phyloP scores from a whole-genome alignment of 2,329 filamentous ascomycete species.

The Onygenales sp. region DNA sequence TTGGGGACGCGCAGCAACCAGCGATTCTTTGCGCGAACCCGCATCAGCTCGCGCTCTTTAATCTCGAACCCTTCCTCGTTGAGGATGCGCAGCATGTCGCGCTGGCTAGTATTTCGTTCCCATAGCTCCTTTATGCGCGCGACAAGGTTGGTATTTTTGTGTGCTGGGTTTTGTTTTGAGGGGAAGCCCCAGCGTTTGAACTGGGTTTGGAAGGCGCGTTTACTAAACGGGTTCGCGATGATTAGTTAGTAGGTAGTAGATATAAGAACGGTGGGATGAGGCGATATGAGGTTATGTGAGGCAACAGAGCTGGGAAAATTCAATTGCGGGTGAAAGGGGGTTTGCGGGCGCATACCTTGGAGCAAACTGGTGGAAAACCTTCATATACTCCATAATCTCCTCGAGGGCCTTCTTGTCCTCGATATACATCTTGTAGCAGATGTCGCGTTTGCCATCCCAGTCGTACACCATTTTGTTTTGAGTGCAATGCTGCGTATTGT shows the following conservation, averaged over 20 bases:
- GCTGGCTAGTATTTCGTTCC: slow-evolving; percentile 62
- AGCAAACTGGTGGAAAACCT: slow-evolving; percentile 53
- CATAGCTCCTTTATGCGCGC: slow-evolving; percentile 66
- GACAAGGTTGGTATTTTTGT: slow-evolving; percentile 59
- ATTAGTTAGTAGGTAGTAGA: neutral
- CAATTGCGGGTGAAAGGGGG: neutral
- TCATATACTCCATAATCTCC: slow-evolving; percentile 66
- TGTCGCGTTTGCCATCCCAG: slow-evolving; percentile 57
- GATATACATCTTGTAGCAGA: slow-evolving; percentile 65
- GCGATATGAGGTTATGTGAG: neutral
- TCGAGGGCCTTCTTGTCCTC: slow-evolving; percentile 63
- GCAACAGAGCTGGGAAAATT: neutral
- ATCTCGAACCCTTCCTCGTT: slow-evolving; percentile 65
- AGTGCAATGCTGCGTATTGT: neutral
- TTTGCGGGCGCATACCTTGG: slow-evolving; percentile 49
- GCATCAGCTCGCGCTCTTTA: slow-evolving; percentile 60
- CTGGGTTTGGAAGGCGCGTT: slow-evolving; percentile 65
- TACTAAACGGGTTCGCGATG: slow-evolving; percentile 39
- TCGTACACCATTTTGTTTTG: slow-evolving; percentile 44
- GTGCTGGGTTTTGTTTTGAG: slow-evolving; percentile 60
- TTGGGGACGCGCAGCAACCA: slow-evolving; percentile 56
- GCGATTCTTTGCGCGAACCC: slow-evolving; percentile 58
- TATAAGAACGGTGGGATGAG: too few relatives aligned
- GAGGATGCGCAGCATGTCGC: slow-evolving; percentile 62
- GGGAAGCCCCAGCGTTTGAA: slow-evolving; percentile 75